A percentile compares a stretch with the other conserved stretches of the same genome.
phyloP scores from a whole-genome alignment of 768 basidiomycete species.

The Mycena rebaudengoi region DNA sequence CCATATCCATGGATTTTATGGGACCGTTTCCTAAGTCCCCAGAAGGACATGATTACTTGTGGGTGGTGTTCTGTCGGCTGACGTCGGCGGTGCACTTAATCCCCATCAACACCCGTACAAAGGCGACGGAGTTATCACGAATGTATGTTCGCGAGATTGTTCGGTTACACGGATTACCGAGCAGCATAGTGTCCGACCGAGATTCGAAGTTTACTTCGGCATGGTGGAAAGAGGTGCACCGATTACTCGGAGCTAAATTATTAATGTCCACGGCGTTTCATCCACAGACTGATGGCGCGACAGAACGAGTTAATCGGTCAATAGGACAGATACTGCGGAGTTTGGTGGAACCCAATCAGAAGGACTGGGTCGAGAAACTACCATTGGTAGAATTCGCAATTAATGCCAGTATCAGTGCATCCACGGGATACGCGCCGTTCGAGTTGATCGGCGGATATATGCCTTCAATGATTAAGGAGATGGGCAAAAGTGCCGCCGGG shows the following conservation, averaged over 20 bases:
- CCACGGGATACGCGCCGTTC: slow-evolving; percentile 46
- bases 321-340: slow-evolving; percentile 40
- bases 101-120: slow-evolving; percentile 38
- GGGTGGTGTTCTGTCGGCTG: slow-evolving; percentile 38
- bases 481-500: background rate
- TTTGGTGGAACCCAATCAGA: slow-evolving; percentile 36
- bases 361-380: background rate
- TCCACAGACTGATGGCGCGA: slow-evolving; percentile 51
- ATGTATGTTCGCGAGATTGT: slow-evolving; percentile 45
- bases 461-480: slow-evolving; percentile 30
- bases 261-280: slow-evolving; percentile 51
- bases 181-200: slow-evolving; percentile 48
- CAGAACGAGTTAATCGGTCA: slow-evolving; percentile 44
- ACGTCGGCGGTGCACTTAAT: slow-evolving; percentile 36
- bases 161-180: slow-evolving; percentile 49
- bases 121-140: slow-evolving; percentile 43
- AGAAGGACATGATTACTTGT: slow-evolving; percentile 33
- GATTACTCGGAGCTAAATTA: slow-evolving; percentile 37
- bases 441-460: slow-evolving; percentile 38
- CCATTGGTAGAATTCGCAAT: slow-evolving; percentile 3
- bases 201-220: slow-evolving; percentile 50
- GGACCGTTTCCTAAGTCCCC: slow-evolving; percentile 35
- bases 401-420: slow-evolving; percentile 37
- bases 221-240: slow-evolving; percentile 50
- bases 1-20: slow-evolving; percentile 34